Evolutionary conservation across 495 filamentous ascomycete genomes (phyloP).

Genomic region (Penicillium macrosclerotiorum): DNA sequence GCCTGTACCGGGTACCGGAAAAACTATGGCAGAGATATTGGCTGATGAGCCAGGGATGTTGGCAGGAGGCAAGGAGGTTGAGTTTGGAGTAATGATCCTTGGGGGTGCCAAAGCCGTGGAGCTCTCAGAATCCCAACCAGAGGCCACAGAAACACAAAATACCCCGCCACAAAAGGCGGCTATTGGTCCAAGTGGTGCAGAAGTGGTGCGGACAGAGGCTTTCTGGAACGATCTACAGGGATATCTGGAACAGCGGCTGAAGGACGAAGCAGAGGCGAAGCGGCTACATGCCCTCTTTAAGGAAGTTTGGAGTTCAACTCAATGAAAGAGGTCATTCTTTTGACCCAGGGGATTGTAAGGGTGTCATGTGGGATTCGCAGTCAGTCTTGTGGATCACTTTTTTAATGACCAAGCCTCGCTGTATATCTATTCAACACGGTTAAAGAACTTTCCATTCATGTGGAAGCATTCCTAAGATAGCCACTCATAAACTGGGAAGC

Average conservation of each 20-base stretch:
- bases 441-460: too few species aligned
- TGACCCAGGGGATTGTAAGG: too few species aligned
- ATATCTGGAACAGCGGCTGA: slow-evolving; percentile 74
- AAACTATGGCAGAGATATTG: slow-evolving; percentile 52
- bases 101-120: slow-evolving; percentile 50
- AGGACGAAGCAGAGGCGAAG: slow-evolving; percentile 66
- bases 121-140: slow-evolving; percentile 22
- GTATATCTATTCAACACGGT: too few species aligned
- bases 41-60: slow-evolving; percentile 40
- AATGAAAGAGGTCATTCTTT: too few species aligned
- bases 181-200: slow-evolving; percentile 54
- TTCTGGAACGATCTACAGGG: slow-evolving; percentile 89
- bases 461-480: too few species aligned
- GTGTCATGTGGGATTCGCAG: too few species aligned
- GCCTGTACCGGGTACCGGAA: slow-evolving; percentile 63
- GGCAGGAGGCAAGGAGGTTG: slow-evolving; percentile 48
- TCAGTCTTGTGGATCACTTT: too few species aligned
- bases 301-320: slow-evolving; percentile 57
- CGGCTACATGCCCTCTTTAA: slow-evolving; percentile 66
- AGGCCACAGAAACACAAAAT: slow-evolving; percentile 31
- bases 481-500: too few species aligned
- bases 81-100: slow-evolving; percentile 86
- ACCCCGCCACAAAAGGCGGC: slow-evolving; percentile 48
- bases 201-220: slow-evolving; percentile 62
- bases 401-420: too few species aligned